These are phyloP conservation scores for Candida morakotiae DNA, from an alignment of 805 yeast species.

Conservation along the genomic window DNA sequence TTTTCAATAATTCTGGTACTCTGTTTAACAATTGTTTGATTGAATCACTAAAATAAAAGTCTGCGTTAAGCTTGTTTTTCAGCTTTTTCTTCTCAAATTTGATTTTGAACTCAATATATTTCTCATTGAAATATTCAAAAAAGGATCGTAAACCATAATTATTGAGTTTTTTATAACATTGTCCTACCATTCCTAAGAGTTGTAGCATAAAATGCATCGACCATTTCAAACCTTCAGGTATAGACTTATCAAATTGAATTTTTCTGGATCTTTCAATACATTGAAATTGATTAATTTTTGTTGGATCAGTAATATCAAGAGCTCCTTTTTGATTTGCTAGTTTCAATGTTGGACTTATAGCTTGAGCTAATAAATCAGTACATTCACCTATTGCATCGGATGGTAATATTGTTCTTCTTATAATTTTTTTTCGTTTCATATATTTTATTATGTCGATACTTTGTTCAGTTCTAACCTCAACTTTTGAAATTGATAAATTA, in stretches of 20 bases:
- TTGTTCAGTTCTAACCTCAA: slow-evolving; percentile 83
- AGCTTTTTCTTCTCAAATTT: slow-evolving; percentile 56
- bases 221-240: slow-evolving; percentile 75
- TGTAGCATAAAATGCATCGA: slow-evolving; percentile 58
- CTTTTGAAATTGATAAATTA: slow-evolving; percentile 66
- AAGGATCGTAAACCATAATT: slow-evolving; percentile 83
- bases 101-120: slow-evolving; percentile 52
- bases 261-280: slow-evolving; percentile 67
- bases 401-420: slow-evolving; percentile 51
- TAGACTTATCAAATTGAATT: slow-evolving; percentile 46
- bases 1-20: slow-evolving; percentile 3
- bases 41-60: slow-evolving; percentile 52
- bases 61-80: slow-evolving; percentile 57
- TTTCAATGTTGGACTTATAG: slow-evolving; percentile 61
- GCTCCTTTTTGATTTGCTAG: slow-evolving; percentile 62
- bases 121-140: slow-evolving; percentile 59
- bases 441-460: slow-evolving; percentile 77
- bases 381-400: slow-evolving; percentile 53
- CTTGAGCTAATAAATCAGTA: slow-evolving; percentile 52
- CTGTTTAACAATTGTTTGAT: slow-evolving; percentile 38
- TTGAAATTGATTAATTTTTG: slow-evolving; percentile 62
- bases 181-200: slow-evolving; percentile 68
- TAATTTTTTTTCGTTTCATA: slow-evolving; percentile 64
- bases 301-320: slow-evolving; percentile 63
- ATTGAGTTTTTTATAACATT: slow-evolving; percentile 60